Evolutionary conservation across 1,284 basidiomycete species (phyloP), one percentile per base, ranked within the genome.

Genomic region (Trichosporon sp.): DNA sequence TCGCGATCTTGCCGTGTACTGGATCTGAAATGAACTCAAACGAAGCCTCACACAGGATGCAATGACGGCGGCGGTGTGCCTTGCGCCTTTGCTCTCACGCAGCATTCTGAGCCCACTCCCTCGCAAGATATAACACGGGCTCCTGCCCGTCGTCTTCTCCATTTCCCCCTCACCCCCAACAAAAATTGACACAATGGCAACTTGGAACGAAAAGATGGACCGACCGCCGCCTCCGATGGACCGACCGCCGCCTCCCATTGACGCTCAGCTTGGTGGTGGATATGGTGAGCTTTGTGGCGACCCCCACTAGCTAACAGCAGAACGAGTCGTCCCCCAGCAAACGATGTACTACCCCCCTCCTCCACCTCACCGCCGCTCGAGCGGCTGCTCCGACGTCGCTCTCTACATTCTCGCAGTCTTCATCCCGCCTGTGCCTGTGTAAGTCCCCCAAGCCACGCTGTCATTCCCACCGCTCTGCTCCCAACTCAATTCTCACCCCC

Each of bases 401-500:
- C 31, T 63, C 1, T 63, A 6, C 59, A n/a, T 63, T 14, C 16
- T 63, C 14, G 59, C 59, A 14, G 37, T 63, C 32, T 63, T 63
- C 59, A 5, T 63, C 4, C 59, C 59, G 59, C 59, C 59, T 2
- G 59, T 63, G 35, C 31, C 59, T n/a, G 59, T 63, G 59, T 63
- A 31, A 35, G 59, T 35, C 26, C 43, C 1, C 43, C 43, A 46
- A 46, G 16, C 43, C 43, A 16, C 43, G 35, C 19, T 16, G 12
- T 16, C 48, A 54, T 54, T 54, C 48, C 48, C 51, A 26, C 4
- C 5, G 19, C 19, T 16, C 14, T 16, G 4, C 51, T n/a, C 2
- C 10, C 8, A 8, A 5, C 8, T 7, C 26, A 26, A 26, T 26
- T 26, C 26, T 26, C 26, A 2, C 26, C 26, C 26, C 26, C 26